Evolutionary conservation across 176 grass and related monocot genomes (phyloP), one percentile per base, ranked within the genome.

Genomic region (Cocos nucifera): DNA sequence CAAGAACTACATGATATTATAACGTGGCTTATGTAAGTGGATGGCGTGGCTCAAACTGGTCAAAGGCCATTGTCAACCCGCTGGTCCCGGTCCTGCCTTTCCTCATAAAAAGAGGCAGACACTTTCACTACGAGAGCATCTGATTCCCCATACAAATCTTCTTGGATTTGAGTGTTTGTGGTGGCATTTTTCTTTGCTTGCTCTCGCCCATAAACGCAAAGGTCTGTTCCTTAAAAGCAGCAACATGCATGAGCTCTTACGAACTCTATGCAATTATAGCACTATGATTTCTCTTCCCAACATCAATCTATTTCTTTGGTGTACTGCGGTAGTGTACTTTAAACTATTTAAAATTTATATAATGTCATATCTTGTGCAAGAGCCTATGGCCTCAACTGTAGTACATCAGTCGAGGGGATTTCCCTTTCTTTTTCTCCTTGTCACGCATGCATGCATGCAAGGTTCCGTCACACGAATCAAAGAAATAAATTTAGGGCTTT

Each of bases 211-310:
- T 21, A 62, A 70, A 79, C 35, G 2, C 35, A 12, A 44, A 12
- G 2, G 35, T 62, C 57, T 22, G 48, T 69, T 54, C 77, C 77
- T 84, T 35, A 62, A 84, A 84, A 84, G 76, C 39, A 74, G 51
- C 52, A 58, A 19, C 22, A 23, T 51, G 32, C 49, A 18, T 16
- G 54, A 56, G 54, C n/a, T 21, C 59, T 4, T 16, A 19, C 2
- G 17, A n/a, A 48, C 18, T 62, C 59, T 48, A 51, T 68, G 64
- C 69, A 70, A 74, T 66, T 77, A 77, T 81, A 64, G 69, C 64
- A 32, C 78, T 64, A 86, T 86, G 73, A 77, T 81, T 77, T 73
- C 63, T 76, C 68, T 69, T 80, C 73, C 73, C 82, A 80, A 80
- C 77, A 58, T 49, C 62, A 19, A 10, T 22, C 54, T 56, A 21